A percentile compares a stretch with the other conserved stretches of the same genome.
phyloP scores from a whole-genome alignment of 1,284 basidiomycete genomes.

The Trametes versicolor region DNA sequence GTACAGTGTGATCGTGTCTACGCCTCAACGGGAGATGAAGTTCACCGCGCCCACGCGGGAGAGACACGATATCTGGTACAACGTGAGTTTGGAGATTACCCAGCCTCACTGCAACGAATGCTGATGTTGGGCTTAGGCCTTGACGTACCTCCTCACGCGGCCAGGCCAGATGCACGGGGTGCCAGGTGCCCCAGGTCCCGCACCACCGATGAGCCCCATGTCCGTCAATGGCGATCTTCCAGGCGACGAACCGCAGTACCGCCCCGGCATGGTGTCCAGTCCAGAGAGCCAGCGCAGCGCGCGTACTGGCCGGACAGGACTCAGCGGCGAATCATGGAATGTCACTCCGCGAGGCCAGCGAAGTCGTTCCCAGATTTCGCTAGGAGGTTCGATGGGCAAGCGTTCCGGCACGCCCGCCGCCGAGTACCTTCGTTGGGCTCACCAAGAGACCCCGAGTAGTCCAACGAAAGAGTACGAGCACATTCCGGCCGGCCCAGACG shows the following conservation, averaged over 20 bases:
- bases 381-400: constrained; percentile 79
- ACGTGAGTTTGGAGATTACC: constrained; percentile 56
- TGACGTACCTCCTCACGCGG: constrained; percentile 84
- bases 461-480: constrained; percentile 76
- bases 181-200: constrained; percentile 54
- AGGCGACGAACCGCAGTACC: constrained; percentile 61
- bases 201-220: constrained; percentile 63
- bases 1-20: constrained; percentile 93
- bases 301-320: constrained; percentile 58
- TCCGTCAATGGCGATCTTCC: constrained; percentile 57
- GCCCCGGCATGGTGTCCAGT: constrained; percentile 56
- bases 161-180: constrained; percentile 58
- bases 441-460: constrained; percentile 72
- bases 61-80: constrained; percentile 96
- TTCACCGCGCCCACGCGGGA: constrained; percentile 95
- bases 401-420: constrained; percentile 89
- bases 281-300: constrained; percentile 77
- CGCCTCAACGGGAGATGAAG: constrained; percentile 96
- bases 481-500: constrained; percentile 55
- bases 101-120: background rate
- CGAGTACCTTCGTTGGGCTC: constrained; percentile 84
- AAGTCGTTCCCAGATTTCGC: constrained; percentile 79
- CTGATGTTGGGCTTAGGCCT: constrained; percentile 62
- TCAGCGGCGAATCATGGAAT: constrained; percentile 70
- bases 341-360: constrained; percentile 79